Base-by-base conservation (phyloP, 2,329 filamentous ascomycete genomes). In the Ilyonectria mors-panacis region DNA sequence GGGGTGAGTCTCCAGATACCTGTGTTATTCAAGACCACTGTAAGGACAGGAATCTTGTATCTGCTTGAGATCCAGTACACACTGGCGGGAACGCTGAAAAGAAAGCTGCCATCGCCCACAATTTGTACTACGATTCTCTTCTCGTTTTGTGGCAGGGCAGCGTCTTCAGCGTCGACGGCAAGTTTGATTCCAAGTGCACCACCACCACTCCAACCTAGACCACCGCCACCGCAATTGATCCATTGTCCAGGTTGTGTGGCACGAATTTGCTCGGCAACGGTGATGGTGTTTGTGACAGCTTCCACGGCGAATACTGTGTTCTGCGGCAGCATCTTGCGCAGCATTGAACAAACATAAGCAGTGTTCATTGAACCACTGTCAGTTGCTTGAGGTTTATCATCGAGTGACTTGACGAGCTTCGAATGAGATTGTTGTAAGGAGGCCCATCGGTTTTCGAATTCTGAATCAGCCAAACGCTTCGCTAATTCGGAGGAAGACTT, bases 151-250 rank as follows among this genome's bases (percentile, higher is more conserved):
- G 82, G 63, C 82, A 84, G 60, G 42, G 44, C n/a, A 8, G 45
- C 80, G 65, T 81, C 79, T 66, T 78, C 77, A 1, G 67, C 70
- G 30, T 79, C 78, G 1, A 73, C 87, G 0, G 92, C 93, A 15
- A 95, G 86, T 77, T 94, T 94, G 76, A 94, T 90, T 2, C 93
- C 93, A 2, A 95, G 79, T 0, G 91, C 90, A 58, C 83, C 93
- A 19, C 93, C 93, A 26, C 92, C 93, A 12, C 89, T 92, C 93
- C 93, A 95, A 2, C 93, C 93, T 0, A 95, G 87, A 2, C 93
- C 93, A 13, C 92, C 92, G 2, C 91, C 93, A 4, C 93, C 93
- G 78, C 92, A 94, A 77, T 94, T 94, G 75, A 95, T 88, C 91
- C 91, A 94, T 1, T 88, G 89, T 0, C 92, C 92, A 0, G 93